Evolutionary conservation across 257 asterid genomes (phyloP).

Genomic region (Lantana camara): DNA sequence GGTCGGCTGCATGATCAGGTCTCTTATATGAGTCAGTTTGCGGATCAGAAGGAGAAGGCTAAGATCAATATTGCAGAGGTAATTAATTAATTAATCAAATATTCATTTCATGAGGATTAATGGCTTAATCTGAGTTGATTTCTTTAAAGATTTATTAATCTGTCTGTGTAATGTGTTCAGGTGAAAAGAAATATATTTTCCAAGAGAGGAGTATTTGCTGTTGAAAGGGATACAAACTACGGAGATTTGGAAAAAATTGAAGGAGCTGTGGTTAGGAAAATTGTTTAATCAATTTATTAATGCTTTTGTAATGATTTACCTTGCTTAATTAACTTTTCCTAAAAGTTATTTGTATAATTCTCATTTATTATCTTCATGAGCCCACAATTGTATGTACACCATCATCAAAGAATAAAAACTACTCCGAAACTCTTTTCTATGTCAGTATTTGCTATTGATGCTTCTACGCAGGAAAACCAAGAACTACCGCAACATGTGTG

Average conservation of each 20-base stretch:
- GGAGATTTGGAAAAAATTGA: slow-evolving; percentile 46
- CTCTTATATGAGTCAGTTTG: slow-evolving; percentile 46
- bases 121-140: too few species aligned
- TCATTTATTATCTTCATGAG: not conserved
- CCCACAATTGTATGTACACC: slow-evolving; percentile 6
- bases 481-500: too few species aligned
- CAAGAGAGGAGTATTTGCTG: slow-evolving; percentile 26
- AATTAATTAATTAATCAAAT: not conserved
- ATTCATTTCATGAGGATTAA: too few species aligned
- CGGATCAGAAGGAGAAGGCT: slow-evolving; percentile 40
- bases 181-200: slow-evolving; percentile 34
- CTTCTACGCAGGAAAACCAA: not conserved
- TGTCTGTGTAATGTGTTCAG: slow-evolving; percentile 25
- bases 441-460: not conserved
- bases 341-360: not conserved
- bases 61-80: slow-evolving; percentile 45
- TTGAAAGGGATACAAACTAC: slow-evolving; percentile 26
- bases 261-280: slow-evolving; percentile 41
- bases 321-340: not conserved
- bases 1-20: slow-evolving; percentile 38
- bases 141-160: not conserved
- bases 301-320: slow-evolving; percentile 6
- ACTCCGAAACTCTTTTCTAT: too few species aligned
- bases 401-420: slow-evolving; percentile 9
- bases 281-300: not conserved